Evolutionary conservation across 352 stramenopile species (phyloP), one percentile per base, ranked within the genome.

Genomic region (Elongisporangium senticosum): DNA sequence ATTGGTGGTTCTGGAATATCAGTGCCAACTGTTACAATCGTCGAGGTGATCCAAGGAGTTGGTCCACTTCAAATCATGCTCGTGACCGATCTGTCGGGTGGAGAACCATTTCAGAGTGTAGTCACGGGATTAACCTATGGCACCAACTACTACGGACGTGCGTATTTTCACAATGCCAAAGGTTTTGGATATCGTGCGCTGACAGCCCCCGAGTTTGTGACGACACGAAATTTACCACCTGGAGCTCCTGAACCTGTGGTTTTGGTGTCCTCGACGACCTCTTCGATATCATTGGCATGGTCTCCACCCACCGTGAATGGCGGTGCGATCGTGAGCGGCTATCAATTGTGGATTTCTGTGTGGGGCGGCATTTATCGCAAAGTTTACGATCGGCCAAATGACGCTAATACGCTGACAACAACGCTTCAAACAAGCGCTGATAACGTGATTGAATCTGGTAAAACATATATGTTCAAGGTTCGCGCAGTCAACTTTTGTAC

Each of bases 301-400:
- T 61, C 86, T 14, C 60, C 70, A 8, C 96, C 96, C 15, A 96
- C 79, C 4, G 74, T 90, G 5, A 98, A 98, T 53, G 95, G 95
- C 24, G 96, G 95, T 0, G 86, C 88, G 17, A 55, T 67, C n/a
- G 87, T 98, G 50, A 97, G 85, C 20, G 96, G 96, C 7, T 99
- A 98, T 64, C 84, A 98, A 58, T 68, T 99, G 23, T 98, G 86
- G 88, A 93, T 98, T 58, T 93, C 97, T n/a, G 89, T 97, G 53
- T 98, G 95, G 94, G 93, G 92, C 1, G 80, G 87, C 21, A 73
- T 83, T 11, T 89, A 89, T 33, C 68, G 76, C 15, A 89, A 98
- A 56, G 88, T 98, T 20, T 99, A 98, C 64, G 93, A 99, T 63
- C 96, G 96, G 4, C 86, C 86, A 1, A 97, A 96, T 40, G 82